Percentiles rank a stretch among this genome's conserved stretches.
phyloP scores from a whole-genome alignment of 2,329 filamentous ascomycete species.

The Microcyclosporella mali region DNA sequence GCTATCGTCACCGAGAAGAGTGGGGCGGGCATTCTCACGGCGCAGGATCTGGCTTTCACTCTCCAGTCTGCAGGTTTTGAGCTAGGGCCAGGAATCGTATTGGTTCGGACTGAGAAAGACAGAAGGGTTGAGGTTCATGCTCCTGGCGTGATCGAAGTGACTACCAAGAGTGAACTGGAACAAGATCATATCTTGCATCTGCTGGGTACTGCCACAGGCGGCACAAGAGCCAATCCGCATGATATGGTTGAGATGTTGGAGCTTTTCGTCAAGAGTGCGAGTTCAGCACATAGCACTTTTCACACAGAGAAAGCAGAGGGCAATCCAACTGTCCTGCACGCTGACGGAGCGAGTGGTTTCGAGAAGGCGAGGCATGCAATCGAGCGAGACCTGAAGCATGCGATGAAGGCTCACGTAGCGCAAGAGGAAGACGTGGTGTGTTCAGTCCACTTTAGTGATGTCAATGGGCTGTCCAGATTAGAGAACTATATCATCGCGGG shows the following conservation, averaged over 20 bases:
- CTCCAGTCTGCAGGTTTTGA: slow-evolving; percentile 22
- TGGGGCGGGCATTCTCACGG: slow-evolving; percentile 24
- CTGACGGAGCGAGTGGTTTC: slow-evolving; percentile 23
- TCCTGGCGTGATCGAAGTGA: slow-evolving; percentile 25
- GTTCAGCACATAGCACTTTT: slow-evolving; percentile 27
- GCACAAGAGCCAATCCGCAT: slow-evolving; percentile 24
- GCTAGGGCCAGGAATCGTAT: slow-evolving; percentile 24
- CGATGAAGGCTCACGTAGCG: slow-evolving; percentile 19
- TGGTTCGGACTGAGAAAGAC: slow-evolving; percentile 26
- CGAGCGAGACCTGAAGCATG: slow-evolving; percentile 26
- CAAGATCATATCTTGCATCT: slow-evolving; percentile 31
- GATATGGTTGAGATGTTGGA: slow-evolving; percentile 26
- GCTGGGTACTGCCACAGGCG: slow-evolving; percentile 25
- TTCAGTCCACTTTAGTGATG: slow-evolving; percentile 32
- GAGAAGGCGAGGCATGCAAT: slow-evolving; percentile 31
- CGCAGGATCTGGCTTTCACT: slow-evolving; percentile 24
- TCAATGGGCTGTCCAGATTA: slow-evolving; percentile 32
- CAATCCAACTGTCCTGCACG: slow-evolving; percentile 24
- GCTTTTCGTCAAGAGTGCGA: slow-evolving; percentile 24
- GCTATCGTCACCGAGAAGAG: slow-evolving; percentile 27
- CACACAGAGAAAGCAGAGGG: slow-evolving; percentile 27
- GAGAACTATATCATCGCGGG: slow-evolving; percentile 34
- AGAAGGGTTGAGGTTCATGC: slow-evolving; percentile 20
- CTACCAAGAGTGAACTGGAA: slow-evolving; percentile 25
- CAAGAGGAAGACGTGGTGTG: slow-evolving; percentile 23